Conservation (phyloP, 148 eudicot genomes). For the Vaccinium vitisidaea region DNA sequence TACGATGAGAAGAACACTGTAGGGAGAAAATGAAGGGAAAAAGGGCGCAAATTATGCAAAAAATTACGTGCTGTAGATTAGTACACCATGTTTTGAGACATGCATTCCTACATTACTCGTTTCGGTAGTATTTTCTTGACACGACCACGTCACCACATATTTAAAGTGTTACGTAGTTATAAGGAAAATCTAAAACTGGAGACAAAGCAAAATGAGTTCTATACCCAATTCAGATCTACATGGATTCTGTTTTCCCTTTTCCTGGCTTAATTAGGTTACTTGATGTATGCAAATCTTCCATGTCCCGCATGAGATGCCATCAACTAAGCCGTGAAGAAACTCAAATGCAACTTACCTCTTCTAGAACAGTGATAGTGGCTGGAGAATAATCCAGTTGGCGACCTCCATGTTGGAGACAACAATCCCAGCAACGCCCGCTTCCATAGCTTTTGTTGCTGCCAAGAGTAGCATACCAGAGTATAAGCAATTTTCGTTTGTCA, state of each 20-base stretch:
- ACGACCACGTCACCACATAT: too few species aligned
- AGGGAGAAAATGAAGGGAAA: too few species aligned
- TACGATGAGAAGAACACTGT: too few species aligned
- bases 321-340: not conserved
- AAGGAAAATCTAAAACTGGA: too few species aligned
- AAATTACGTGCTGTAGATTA: too few species aligned
- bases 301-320: not conserved
- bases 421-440: slow-evolving; percentile 68
- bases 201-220: too few species aligned
- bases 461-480: slow-evolving; percentile 12
- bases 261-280: not conserved
- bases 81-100: too few species aligned
- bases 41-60: too few species aligned
- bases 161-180: too few species aligned
- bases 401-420: slow-evolving; percentile 87
- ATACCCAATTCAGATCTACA: not conserved
- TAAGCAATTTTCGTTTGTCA: not conserved
- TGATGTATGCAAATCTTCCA: too few species aligned
- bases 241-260: not conserved
- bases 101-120: too few species aligned
- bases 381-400: slow-evolving; percentile 83
- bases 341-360: slow-evolving; percentile 46
- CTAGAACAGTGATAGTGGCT: slow-evolving; percentile 69
- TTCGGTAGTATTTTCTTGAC: too few species aligned
- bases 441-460: slow-evolving; percentile 71